Base-by-base conservation (phyloP, 352 stramenopile species). In the Phytophthora pistaciae region DNA sequence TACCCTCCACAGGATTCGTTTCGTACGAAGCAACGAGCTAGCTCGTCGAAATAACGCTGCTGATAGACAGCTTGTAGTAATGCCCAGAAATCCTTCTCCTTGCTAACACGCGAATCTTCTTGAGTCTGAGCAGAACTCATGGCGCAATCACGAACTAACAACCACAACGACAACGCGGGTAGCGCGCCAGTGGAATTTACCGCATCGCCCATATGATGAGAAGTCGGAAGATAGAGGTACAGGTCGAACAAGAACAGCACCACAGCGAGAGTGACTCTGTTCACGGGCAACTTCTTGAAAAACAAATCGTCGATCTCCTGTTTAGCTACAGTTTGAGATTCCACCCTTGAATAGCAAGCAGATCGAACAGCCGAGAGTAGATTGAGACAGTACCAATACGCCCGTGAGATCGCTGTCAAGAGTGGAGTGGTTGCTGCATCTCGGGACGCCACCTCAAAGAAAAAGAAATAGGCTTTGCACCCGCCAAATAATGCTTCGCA, bases 161-260 rank as follows among this genome's bases (percentile, higher is more conserved):
- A 59, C 88, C 88, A 95, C 52, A 95, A 46, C 5, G 85, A 88
- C 10, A 94, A 65, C 5, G 81, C 81, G 16, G 88, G 84, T 10
- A 42, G 18, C 31, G 48, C 33, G 18, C 6, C 38, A 3, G 6
- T 3, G 55, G 60, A 18, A 21, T 29, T 65, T 5, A 11, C n/a
- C 13, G 23, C 11, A 5, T 68, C 18, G 4, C 74, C 56, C 16
- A 85, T 25, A 14, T 71, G 70, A 65, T 95, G 85, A 1, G 84
- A 92, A 27, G 82, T 83, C 14, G 85, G 88, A 25, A 94, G 72
- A 38, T 92, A 88, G 2, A 95, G 54, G 53, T 83, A 87, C 50
- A 92, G 72, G 44, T 95, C 88, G 53, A 93, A 77, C 36, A 95
- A 74, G 56, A 93, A 95, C n/a, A 92, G 81, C 54, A 83, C 79